Conservation (phyloP, 306 rosid species). For the Rosa lucieae region DNA sequence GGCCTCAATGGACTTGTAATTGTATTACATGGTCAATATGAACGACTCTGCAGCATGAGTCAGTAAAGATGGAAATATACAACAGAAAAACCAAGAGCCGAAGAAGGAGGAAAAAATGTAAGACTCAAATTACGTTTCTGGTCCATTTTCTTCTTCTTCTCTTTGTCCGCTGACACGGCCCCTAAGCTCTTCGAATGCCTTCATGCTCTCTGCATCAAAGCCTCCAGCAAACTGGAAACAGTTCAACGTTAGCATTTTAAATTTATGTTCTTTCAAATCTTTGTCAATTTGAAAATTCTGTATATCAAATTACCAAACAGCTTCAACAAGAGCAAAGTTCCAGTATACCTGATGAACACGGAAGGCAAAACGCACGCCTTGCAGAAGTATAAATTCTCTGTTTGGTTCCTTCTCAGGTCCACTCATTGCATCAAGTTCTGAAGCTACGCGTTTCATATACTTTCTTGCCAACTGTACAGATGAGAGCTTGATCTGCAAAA, state of each 20-base stretch:
- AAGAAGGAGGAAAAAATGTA: background rate
- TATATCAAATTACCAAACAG: background rate
- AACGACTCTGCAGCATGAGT: constrained; percentile 1
- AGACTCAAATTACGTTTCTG: constrained; percentile 26
- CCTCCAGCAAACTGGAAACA: constrained; percentile 91
- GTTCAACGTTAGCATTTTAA: constrained; percentile 16
- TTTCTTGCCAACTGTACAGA: constrained; percentile 88
- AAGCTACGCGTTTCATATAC: constrained; percentile 87
- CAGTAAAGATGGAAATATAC: constrained; percentile 33
- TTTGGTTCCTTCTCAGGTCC: constrained; percentile 86
- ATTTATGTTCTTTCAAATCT: background rate
- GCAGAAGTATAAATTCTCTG: constrained; percentile 77
- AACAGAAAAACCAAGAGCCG: constrained; percentile 24
- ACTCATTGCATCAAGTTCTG: constrained; percentile 74
- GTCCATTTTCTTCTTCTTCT: constrained; percentile 51
- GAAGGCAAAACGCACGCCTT: constrained; percentile 95
- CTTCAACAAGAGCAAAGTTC: background rate
- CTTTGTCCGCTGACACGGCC: constrained; percentile 52
- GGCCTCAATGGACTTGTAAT: constrained; percentile 15
- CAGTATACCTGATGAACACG: constrained; percentile 83
- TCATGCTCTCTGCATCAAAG: constrained; percentile 91
- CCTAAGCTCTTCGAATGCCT: constrained; percentile 88
- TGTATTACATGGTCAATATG: constrained; percentile 27
- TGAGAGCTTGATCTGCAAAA: constrained; percentile 82
- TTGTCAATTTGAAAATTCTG: background rate